These are phyloP conservation scores for Talaromyces sp. DNA, from an alignment of 2,329 filamentous ascomycete genomes.

Conservation along the genomic window DNA sequence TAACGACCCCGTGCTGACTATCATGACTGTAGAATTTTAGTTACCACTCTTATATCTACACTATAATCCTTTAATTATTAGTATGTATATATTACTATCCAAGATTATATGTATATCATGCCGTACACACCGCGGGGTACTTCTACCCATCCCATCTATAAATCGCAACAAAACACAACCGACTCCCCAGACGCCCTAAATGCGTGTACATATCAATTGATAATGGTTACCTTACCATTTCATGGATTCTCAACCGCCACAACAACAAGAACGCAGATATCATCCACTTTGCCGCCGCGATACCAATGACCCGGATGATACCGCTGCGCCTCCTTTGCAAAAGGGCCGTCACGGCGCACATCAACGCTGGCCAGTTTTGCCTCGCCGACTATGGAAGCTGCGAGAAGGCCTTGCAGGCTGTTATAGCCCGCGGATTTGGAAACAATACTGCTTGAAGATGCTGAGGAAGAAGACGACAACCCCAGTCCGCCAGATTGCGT, in stretches of 20 bases:
- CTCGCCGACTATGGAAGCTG: conserved; percentile 70
- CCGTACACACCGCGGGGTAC: not conserved
- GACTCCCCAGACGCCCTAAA: not conserved
- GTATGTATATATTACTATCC: not conserved
- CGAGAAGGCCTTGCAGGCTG: conserved; percentile 72
- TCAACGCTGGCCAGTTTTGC: conserved; percentile 83
- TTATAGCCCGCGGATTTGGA: conserved; percentile 20
- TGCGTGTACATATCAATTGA: not conserved
- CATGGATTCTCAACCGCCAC: conserved; percentile 58
- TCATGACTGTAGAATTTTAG: no score
- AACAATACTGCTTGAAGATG: conserved; percentile 10
- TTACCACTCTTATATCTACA: no score
- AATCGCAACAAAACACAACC: not conserved
- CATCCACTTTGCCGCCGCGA: conserved; percentile 89
- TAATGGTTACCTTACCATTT: not conserved
- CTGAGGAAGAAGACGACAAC: not conserved
- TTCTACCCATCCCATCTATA: not conserved
- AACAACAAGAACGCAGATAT: conserved; percentile 82
- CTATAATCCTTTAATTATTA: no score
- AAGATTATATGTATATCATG: not conserved
- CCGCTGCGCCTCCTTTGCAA: conserved; percentile 88
- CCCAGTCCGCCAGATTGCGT: conserved; percentile 45
- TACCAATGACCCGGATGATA: conserved; percentile 82
- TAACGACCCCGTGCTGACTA: no score
- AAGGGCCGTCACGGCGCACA: conserved; percentile 77